Evolutionary conservation across 176 grass and related monocot genomes (phyloP).

Genomic region (Raddia distichophylla): DNA sequence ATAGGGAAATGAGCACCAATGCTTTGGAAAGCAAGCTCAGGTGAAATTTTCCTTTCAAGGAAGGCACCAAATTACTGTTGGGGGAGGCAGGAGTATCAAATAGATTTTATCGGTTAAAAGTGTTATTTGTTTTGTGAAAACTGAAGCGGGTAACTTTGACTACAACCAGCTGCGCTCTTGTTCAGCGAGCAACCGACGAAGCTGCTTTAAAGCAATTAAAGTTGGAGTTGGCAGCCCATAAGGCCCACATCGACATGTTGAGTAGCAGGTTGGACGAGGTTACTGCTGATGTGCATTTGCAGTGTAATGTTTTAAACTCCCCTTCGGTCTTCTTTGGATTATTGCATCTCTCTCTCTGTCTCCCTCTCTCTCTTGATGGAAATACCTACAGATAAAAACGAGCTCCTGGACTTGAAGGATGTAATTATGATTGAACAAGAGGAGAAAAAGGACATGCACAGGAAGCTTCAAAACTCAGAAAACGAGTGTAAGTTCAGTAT

Average conservation of each 20-base stretch:
- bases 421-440: constrained; percentile 77
- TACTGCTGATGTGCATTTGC: constrained; percentile 54
- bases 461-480: constrained; percentile 70
- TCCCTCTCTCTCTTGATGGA: not conserved
- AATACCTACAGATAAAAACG: constrained; percentile 53
- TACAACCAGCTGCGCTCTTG: constrained; percentile 61
- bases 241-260: constrained; percentile 64
- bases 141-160: constrained; percentile 31
- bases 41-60: constrained; percentile 36
- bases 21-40: constrained; percentile 69
- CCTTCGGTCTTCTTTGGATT: not conserved
- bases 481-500: constrained; percentile 64
- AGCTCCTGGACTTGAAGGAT: constrained; percentile 74
- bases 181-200: constrained; percentile 69
- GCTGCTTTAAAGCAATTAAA: constrained; percentile 57
- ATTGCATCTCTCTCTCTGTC: not conserved
- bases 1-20: constrained; percentile 53
- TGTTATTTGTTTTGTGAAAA: constrained; percentile 7
- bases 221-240: constrained; percentile 60
- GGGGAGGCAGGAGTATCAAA: not conserved
- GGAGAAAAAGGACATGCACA: constrained; percentile 72
- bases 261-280: constrained; percentile 60
- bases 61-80: not conserved
- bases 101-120: constrained; percentile 8
- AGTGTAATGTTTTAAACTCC: constrained; percentile 58